Evolutionary conservation across 768 basidiomycete genomes (phyloP).

Genomic region (Amanita exitialis): DNA sequence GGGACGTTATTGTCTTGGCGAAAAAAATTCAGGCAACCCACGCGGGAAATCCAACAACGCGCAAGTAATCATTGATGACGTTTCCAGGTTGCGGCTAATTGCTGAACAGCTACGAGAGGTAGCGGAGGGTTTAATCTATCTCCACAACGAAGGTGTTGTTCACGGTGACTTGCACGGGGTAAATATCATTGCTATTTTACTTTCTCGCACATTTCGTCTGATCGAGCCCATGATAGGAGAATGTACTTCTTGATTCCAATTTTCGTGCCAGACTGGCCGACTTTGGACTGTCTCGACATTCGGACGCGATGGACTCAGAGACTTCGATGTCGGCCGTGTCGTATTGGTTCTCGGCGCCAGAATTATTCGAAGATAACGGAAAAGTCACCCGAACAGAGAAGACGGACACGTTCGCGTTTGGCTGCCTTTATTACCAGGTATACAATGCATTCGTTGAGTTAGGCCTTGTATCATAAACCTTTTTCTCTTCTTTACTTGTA

Average conservation of each 20-base stretch:
- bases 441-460: not conserved
- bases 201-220: not conserved
- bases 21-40: not conserved
- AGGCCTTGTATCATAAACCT: not conserved
- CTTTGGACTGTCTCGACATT: not conserved
- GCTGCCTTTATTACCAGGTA: conserved; percentile 2
- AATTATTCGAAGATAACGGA: not conserved
- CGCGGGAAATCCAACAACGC: not conserved
- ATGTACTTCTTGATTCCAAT: not conserved
- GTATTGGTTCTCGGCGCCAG: not conserved
- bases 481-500: not conserved
- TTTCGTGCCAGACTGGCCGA: not conserved
- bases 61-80: not conserved
- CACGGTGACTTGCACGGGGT: not conserved
- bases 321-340: not conserved
- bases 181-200: not conserved
- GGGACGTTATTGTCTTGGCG: not conserved
- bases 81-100: not conserved
- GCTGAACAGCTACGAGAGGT: not conserved
- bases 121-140: not conserved
- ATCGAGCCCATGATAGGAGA: not conserved
- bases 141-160: not conserved
- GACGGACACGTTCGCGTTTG: not conserved
- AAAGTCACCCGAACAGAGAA: not conserved
- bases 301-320: not conserved